phyloP scores from a whole-genome alignment of 805 yeast species.

The Metschnikowia corniflorae region DNA sequence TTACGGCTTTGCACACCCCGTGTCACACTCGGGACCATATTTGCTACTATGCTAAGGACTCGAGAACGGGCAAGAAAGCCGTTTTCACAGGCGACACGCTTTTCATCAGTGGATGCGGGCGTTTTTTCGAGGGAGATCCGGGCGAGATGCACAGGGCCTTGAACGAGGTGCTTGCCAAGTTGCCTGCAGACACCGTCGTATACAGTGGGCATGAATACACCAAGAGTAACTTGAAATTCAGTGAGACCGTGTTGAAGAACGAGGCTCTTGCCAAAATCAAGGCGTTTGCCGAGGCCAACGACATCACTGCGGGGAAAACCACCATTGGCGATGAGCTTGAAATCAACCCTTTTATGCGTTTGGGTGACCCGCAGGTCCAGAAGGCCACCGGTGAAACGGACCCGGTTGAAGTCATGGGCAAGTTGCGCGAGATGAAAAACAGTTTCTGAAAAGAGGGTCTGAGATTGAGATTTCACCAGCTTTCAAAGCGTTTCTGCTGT shows the following conservation, averaged over 20 bases:
- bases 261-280: constrained; percentile 55
- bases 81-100: constrained; percentile 96
- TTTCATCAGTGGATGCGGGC: constrained; percentile 92
- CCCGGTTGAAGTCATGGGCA: constrained; percentile 60
- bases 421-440: constrained; percentile 76
- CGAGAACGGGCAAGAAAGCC: constrained; percentile 57
- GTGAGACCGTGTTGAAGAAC: constrained; percentile 55
- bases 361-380: constrained; percentile 60
- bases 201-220: constrained; percentile 98
- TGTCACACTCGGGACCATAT: constrained; percentile 97
- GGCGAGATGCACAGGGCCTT: constrained; percentile 74
- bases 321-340: constrained; percentile 78
- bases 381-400: constrained; percentile 52
- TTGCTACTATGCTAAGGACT: constrained; percentile 75
- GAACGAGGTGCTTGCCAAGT: constrained; percentile 50
- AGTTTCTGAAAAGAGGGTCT: constrained; percentile 26
- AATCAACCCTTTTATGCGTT: constrained; percentile 88
- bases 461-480: too few relatives aligned
- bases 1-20: constrained; percentile 89
- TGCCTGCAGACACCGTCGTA: constrained; percentile 70
- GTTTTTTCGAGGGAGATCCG: constrained; percentile 91
- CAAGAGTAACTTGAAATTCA: constrained; percentile 71
- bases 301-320: constrained; percentile 79
- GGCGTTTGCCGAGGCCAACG: constrained; percentile 49
- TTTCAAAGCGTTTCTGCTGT: too few relatives aligned